Evolutionary conservation across 2,329 filamentous ascomycete species (phyloP).

Genomic region (Leptographium procerum): DNA sequence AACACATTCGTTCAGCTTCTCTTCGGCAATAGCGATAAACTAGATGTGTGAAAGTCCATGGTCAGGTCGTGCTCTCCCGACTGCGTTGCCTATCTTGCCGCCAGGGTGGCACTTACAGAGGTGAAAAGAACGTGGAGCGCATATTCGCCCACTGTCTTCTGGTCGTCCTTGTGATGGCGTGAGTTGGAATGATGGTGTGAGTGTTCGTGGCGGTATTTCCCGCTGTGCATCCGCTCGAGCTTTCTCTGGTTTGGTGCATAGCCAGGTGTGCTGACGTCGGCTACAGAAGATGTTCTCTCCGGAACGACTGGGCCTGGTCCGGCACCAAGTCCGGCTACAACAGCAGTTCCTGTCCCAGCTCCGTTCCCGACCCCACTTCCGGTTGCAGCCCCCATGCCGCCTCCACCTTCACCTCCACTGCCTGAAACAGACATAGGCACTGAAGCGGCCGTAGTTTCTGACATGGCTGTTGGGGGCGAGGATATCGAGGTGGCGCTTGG

Average conservation of each 20-base stretch:
- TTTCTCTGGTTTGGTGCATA: conserved; percentile 38
- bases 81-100: background rate
- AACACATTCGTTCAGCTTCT: conserved; percentile 85
- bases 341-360: background rate
- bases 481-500: background rate
- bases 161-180: conserved; percentile 58
- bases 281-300: conserved; percentile 35
- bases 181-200: conserved; percentile 67
- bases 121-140: conserved; percentile 94
- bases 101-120: conserved; percentile 44
- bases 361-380: no score
- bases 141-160: conserved; percentile 95
- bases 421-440: background rate
- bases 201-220: conserved; percentile 60
- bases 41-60: background rate
- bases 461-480: conserved; percentile 35
- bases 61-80: background rate
- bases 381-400: background rate
- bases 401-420: background rate
- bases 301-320: conserved; percentile 16
- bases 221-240: conserved; percentile 49
- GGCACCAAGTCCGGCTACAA: background rate
- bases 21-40: conserved; percentile 94
- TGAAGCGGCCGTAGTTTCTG: conserved; percentile 26
- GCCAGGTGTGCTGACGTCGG: conserved; percentile 27